Conservation (phyloP, 345 rosid species). For the Camelina laxa region DNA sequence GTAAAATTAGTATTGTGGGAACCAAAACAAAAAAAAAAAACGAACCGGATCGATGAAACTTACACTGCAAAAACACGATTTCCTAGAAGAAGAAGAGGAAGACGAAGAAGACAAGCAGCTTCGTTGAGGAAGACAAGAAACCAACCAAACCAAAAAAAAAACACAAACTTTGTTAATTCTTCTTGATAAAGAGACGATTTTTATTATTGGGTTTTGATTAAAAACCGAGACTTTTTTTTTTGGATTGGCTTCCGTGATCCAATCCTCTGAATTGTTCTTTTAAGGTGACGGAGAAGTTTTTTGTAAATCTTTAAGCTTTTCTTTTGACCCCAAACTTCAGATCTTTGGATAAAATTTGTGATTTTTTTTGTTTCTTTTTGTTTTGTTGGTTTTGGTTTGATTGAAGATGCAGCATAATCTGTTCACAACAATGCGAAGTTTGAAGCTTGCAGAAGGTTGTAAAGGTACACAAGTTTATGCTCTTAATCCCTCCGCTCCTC, state of each 20-base stretch:
- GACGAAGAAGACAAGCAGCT: slow-evolving; percentile 15
- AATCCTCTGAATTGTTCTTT: slow-evolving; percentile 5
- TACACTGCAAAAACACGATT: slow-evolving; percentile 42
- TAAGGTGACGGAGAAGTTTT: slow-evolving; percentile 27
- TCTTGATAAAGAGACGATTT: too few relatives aligned
- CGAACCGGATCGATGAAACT: slow-evolving; percentile 37
- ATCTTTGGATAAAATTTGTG: slow-evolving; percentile 17
- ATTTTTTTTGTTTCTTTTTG: background rate
- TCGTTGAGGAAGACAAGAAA: background rate
- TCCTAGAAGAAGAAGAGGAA: slow-evolving; percentile 20
- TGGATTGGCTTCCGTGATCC: slow-evolving; percentile 27
- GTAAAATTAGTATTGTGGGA: slow-evolving; percentile 23
- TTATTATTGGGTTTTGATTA: too few relatives aligned
- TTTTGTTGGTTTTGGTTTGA: background rate
- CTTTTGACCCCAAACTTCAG: slow-evolving; percentile 18
- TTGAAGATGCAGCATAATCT: slow-evolving; percentile 80
- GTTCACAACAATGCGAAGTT: slow-evolving; percentile 84
- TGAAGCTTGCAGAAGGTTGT: slow-evolving; percentile 81
- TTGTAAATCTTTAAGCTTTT: background rate
- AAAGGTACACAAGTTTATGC: slow-evolving; percentile 77
- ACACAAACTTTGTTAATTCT: too few relatives aligned
- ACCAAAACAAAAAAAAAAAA: background rate
- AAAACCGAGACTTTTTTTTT: slow-evolving; percentile 5
- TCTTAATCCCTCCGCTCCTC: slow-evolving; percentile 53
- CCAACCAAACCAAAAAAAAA: too few relatives aligned